These are phyloP conservation scores for Ligustrum vulgare DNA, from an alignment of 257 asterid species.

Conservation along the genomic window DNA sequence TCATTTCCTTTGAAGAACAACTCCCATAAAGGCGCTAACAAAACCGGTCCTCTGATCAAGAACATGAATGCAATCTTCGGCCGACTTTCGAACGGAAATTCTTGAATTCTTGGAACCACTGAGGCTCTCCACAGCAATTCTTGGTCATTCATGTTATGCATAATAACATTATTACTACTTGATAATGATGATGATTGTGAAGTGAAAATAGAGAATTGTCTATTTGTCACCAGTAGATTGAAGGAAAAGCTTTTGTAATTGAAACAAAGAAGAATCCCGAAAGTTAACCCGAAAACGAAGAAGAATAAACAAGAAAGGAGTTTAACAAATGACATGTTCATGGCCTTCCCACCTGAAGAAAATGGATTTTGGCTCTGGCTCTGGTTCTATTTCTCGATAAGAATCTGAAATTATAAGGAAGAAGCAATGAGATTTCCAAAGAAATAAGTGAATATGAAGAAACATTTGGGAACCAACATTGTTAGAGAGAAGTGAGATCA, in stretches of 20 bases:
- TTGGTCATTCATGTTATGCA: conserved; percentile 59
- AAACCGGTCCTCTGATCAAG: conserved; percentile 41
- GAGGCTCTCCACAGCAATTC: conserved; percentile 64
- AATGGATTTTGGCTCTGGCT: conserved; percentile 19
- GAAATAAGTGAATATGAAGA: not conserved
- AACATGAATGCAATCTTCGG: conserved; percentile 55
- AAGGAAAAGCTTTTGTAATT: conserved; percentile 51
- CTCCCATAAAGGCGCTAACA: conserved; percentile 48
- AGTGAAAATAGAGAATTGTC: conserved; percentile 43
- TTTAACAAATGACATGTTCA: conserved; percentile 30
- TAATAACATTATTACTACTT: conserved; percentile 12
- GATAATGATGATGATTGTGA: conserved; percentile 20
- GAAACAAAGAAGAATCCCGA: conserved; percentile 52
- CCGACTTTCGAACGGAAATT: conserved; percentile 30
- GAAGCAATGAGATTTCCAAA: not conserved
- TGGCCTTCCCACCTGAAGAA: conserved; percentile 26
- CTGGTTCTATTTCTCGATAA: conserved; percentile 17
- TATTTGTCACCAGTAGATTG: conserved; percentile 51
- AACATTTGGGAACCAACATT: not conserved
- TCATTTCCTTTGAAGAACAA: conserved; percentile 40
- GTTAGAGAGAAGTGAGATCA: not conserved
- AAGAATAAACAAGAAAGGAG: conserved; percentile 39
- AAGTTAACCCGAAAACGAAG: conserved; percentile 50
- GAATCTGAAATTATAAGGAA: too few species aligned
- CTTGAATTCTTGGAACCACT: conserved; percentile 40